A percentile compares a stretch with the other conserved stretches of the same genome.
Conservation (phyloP, 768 basidiomycete species). For the Pleurotus ostreatus region DNA sequence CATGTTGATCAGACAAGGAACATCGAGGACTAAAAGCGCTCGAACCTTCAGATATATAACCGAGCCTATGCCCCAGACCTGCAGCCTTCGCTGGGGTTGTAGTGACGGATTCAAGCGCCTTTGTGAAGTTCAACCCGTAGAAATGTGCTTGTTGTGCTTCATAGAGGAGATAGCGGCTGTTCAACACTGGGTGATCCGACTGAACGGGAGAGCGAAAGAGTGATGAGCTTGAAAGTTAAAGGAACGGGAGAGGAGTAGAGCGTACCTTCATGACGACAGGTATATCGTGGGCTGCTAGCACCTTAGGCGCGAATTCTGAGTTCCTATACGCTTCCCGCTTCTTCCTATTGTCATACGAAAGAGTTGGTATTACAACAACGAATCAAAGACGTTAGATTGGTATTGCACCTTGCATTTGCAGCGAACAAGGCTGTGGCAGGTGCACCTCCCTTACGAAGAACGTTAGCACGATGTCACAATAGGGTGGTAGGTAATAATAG, state of each 20-base stretch:
- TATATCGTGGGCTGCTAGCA: slow-evolving; percentile 63
- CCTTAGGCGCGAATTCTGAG: slow-evolving; percentile 67
- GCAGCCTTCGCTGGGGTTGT: slow-evolving; percentile 58
- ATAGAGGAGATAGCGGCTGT: slow-evolving; percentile 63
- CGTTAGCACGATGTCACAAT: background rate
- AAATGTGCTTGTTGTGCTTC: slow-evolving; percentile 71
- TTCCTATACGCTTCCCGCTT: slow-evolving; percentile 61
- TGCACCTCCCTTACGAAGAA: slow-evolving; percentile 31
- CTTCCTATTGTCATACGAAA: slow-evolving; percentile 21
- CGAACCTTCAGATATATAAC: slow-evolving; percentile 51
- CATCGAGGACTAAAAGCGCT: background rate
- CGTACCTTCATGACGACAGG: slow-evolving; percentile 70
- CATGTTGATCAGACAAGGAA: slow-evolving; percentile 1
- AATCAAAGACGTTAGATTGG: background rate
- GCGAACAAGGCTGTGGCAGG: slow-evolving; percentile 77
- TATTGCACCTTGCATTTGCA: slow-evolving; percentile 43
- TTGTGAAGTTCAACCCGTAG: slow-evolving; percentile 53
- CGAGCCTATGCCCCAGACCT: slow-evolving; percentile 68
- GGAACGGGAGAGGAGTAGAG: background rate
- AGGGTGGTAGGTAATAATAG: too few relatives aligned
- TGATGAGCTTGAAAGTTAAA: background rate
- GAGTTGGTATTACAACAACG: background rate
- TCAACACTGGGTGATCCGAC: slow-evolving; percentile 54
- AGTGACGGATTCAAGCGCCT: slow-evolving; percentile 62
- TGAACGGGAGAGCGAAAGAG: slow-evolving; percentile 13